phyloP scores from a whole-genome alignment of 73 alveolate genomes.

The Symbiodinium natans region DNA sequence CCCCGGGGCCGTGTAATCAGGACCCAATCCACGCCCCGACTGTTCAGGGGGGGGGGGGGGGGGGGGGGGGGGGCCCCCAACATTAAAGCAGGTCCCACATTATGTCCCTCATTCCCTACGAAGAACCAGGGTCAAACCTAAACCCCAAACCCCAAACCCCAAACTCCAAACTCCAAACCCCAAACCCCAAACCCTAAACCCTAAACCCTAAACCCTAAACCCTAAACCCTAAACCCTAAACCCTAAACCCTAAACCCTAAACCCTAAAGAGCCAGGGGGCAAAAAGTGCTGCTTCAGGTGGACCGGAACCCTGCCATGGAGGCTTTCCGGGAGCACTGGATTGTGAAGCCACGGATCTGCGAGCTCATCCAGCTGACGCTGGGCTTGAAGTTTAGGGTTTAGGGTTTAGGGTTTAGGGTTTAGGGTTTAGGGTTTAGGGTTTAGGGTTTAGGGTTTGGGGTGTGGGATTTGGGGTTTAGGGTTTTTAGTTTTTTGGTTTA shows the following conservation, averaged over 20 bases:
- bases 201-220: neutral
- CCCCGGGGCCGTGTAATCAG: too few species aligned
- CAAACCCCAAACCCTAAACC: neutral
- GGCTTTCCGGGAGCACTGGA: neutral
- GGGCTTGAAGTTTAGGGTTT: neutral
- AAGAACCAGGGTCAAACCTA: too few species aligned
- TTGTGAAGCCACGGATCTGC: neutral
- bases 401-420: too few species aligned
- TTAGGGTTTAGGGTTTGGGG: neutral
- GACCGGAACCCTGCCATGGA: neutral
- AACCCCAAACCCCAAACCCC: neutral
- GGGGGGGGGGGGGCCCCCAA: too few species aligned
- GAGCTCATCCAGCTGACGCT: conserved; percentile 11
- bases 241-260: neutral
- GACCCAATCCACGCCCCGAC: too few species aligned
- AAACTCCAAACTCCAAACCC: too few species aligned
- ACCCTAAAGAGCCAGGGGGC: neutral
- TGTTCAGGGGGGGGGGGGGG: too few species aligned
- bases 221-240: neutral
- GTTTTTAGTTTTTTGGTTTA: too few species aligned
- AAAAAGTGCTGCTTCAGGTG: too few species aligned
- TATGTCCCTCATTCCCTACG: too few species aligned
- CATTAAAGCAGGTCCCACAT: too few species aligned
- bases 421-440: neutral
- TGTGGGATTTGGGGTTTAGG: too few species aligned